Base-by-base conservation (phyloP, 768 basidiomycete genomes). In the Leccinum uliginosum region DNA sequence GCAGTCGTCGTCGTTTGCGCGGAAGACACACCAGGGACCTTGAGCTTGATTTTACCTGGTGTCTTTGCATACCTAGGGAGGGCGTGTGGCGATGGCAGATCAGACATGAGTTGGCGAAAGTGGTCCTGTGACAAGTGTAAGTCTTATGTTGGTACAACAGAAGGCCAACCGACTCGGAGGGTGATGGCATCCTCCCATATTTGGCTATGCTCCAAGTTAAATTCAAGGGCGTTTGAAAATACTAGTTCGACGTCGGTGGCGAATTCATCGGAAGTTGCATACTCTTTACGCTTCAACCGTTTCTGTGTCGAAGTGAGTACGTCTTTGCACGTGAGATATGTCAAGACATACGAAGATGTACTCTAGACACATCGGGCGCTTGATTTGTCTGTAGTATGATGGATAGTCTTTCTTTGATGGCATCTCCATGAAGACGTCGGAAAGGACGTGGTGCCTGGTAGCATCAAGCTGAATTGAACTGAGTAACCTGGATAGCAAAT, bases 211-310 rank as follows among this genome's bases (percentile, higher is more conserved):
- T 96, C 93, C 65, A 83, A 85, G 63, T 98, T 98, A 74, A 94
- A 98, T 56, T 80, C 73, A 69, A 91, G 78, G 10, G 93, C 95
- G 68, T 98, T 98, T 7, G 84, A 81, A 73, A 94, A 96, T 24
- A 98, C 88, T 43, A 94, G 80, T 64, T 94, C 91, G 14, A 95
- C 87, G 57, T 98, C 95, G 9, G 82, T 83, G 45, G 87, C 86
- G 65, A 95, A 96, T 24, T 88, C 86, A 4, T 80, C 76, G 6
- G 82, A 74, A 2, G 77, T 80, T 21, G 68, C 65, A 67, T 96
- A 98, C 62, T 89, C 86, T 67, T 92, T 89, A 55, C 83, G 83
- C 66, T 91, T 87, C 60, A 96, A 75, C 50, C 82, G 83, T 82
- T 85, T 87, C 94, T 98, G 62, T 27, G 30, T 19, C 24, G 15